Conservation (phyloP, 2,329 filamentous ascomycete genomes). For the Aureobasidium sp. region DNA sequence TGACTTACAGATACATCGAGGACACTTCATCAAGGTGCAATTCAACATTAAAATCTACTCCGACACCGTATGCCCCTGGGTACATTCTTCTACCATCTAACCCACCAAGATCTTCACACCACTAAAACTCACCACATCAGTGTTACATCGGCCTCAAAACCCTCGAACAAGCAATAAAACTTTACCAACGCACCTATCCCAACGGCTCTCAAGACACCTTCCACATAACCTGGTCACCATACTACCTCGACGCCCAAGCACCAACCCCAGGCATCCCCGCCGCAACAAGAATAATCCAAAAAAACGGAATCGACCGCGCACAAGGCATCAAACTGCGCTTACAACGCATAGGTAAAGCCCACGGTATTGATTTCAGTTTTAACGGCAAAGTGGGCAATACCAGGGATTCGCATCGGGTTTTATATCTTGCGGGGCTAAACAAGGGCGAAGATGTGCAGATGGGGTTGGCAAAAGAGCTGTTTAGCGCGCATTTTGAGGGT, state of each 20-base stretch:
- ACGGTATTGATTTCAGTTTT: background rate
- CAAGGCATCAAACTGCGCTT: background rate
- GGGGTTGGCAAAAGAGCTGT: background rate
- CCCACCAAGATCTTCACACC: background rate
- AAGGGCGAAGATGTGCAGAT: background rate
- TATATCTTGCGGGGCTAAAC: background rate
- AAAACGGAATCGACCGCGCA: background rate
- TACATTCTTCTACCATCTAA: background rate
- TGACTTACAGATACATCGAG: no score
- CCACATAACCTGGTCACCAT: background rate
- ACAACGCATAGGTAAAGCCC: background rate
- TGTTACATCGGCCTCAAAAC: background rate
- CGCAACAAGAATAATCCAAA: background rate
- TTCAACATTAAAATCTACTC: background rate
- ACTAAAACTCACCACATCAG: background rate
- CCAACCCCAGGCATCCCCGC: background rate
- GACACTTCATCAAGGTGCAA: no score
- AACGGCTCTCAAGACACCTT: background rate
- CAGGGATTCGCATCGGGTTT: background rate
- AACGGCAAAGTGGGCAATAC: background rate
- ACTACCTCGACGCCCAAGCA: background rate
- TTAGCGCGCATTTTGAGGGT: background rate
- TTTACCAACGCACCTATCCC: background rate
- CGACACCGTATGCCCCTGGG: background rate
- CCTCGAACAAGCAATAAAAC: background rate